Percentiles rank a stretch among this genome's conserved stretches.
phyloP scores from a whole-genome alignment of 305 asterid species.

The Solanum hybrid region DNA sequence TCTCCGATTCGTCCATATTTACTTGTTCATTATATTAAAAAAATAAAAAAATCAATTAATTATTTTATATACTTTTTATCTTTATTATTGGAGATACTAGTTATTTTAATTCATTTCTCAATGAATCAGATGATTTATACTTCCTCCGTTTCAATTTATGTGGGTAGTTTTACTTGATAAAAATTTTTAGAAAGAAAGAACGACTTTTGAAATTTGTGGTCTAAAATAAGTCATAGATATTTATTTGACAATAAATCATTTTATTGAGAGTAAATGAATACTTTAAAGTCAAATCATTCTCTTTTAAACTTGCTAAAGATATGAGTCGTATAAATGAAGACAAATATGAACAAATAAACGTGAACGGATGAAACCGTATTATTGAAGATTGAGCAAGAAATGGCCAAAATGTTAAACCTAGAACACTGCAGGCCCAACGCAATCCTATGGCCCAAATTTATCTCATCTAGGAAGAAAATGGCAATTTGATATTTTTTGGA shows the following conservation, averaged over 20 bases:
- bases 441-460: background rate
- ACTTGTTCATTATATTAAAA: background rate
- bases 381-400: background rate
- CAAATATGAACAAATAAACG: background rate
- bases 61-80: too few relatives aligned
- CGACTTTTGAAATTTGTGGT: too few relatives aligned
- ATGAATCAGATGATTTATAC: background rate
- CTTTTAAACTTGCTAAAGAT: background rate
- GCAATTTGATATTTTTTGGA: background rate
- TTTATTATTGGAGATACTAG: too few relatives aligned
- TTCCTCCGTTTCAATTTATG: background rate
- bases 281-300: background rate
- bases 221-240: too few relatives aligned
- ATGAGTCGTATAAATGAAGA: background rate
- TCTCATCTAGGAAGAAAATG: background rate
- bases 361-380: background rate
- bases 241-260: too few relatives aligned
- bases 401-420: background rate
- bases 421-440: background rate
- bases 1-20: too few relatives aligned
- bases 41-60: too few relatives aligned
- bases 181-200: fast-evolving
- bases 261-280: too few relatives aligned
- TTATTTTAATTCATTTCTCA: too few relatives aligned
- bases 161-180: background rate